Percentiles rank a stretch among this genome's conserved stretches.
These are phyloP conservation scores for Boletus fagicola DNA, from an alignment of 768 basidiomycete genomes.

Conservation along the genomic window DNA sequence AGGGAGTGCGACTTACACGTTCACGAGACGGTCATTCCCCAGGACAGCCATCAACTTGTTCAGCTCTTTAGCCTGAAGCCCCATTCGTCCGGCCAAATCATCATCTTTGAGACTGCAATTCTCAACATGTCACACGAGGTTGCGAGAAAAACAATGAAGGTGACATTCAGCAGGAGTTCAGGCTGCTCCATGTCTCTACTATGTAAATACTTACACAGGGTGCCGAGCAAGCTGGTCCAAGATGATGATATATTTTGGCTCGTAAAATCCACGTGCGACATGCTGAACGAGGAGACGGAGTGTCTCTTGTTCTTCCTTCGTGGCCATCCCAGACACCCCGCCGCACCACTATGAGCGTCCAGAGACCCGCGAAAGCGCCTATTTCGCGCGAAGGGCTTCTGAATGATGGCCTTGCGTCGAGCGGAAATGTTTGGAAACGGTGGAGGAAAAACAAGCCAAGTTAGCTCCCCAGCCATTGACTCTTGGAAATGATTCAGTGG, in stretches of 20 bases:
- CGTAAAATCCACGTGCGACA: constrained; percentile 93
- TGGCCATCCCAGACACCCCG: constrained; percentile 45
- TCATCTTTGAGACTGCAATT: constrained; percentile 81
- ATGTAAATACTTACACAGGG: constrained; percentile 79
- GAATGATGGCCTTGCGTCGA: constrained; percentile 6
- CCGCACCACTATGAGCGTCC: constrained; percentile 8
- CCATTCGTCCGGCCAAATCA: constrained; percentile 88
- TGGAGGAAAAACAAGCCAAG: background rate
- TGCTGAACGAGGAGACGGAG: constrained; percentile 88
- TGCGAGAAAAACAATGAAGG: constrained; percentile 5
- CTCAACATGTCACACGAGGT: constrained; percentile 22
- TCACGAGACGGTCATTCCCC: constrained; percentile 73
- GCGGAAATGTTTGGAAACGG: background rate
- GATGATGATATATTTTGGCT: constrained; percentile 85
- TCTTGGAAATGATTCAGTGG: background rate
- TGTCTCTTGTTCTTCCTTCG: constrained; percentile 77
- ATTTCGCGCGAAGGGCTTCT: constrained; percentile 7
- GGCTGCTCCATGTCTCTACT: constrained; percentile 23
- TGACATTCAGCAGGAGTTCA: constrained; percentile 22
- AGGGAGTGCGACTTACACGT: constrained; percentile 52
- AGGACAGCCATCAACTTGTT: constrained; percentile 85
- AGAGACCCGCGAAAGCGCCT: constrained; percentile 6
- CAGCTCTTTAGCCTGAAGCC: constrained; percentile 84
- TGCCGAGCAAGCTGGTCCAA: constrained; percentile 92
- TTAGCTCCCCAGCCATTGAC: background rate